A percentile compares a stretch with the other conserved stretches of the same genome.
Evolutionary conservation across 73 alveolate species (phyloP).

Genomic region (Paramecium sexaurelia): DNA sequence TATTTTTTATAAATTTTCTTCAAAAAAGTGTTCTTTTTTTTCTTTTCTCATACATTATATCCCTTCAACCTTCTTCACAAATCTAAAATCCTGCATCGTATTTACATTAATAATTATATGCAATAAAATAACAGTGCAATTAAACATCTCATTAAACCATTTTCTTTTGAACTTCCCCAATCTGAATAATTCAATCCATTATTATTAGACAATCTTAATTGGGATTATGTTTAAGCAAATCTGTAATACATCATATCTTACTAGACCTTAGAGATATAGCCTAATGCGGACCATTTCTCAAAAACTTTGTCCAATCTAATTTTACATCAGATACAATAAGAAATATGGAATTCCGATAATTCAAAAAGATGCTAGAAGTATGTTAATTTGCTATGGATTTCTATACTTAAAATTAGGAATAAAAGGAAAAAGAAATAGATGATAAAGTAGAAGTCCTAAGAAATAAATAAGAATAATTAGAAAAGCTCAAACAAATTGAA

Average conservation of each 20-base stretch:
- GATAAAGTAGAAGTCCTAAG: background rate
- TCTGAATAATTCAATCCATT: background rate
- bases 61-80: background rate
- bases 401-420: background rate
- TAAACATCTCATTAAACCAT: constrained; percentile 27
- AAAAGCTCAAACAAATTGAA: constrained; percentile 14
- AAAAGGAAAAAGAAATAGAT: background rate
- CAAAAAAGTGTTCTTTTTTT: background rate
- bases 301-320: constrained; percentile 29
- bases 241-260: background rate
- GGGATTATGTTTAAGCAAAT: background rate
- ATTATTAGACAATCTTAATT: constrained; percentile 1
- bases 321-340: constrained; percentile 25
- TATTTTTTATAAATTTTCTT: background rate
- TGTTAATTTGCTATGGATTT: background rate
- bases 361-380: background rate
- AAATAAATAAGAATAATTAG: constrained; percentile 4
- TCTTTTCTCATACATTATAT: background rate
- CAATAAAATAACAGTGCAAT: constrained; percentile 4
- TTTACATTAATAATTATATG: constrained; percentile 6
- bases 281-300: background rate
- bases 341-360: background rate
- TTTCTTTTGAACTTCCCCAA: constrained; percentile 44
- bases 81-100: background rate
- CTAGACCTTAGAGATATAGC: constrained; percentile 6